Base-by-base conservation (phyloP, 1,284 basidiomycete genomes). In the Irpex sp. region DNA sequence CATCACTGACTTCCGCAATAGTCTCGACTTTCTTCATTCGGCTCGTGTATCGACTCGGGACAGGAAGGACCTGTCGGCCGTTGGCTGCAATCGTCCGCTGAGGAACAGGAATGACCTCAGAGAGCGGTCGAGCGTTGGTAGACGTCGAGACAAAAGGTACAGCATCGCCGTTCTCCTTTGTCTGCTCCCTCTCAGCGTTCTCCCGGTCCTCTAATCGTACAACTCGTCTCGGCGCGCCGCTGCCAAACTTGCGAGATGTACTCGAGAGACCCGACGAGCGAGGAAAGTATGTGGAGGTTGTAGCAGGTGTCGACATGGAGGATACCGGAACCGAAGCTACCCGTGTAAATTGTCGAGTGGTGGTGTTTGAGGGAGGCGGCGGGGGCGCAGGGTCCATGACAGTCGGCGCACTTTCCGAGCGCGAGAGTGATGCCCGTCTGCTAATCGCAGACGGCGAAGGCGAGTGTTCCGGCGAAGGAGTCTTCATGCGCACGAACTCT, bases 391-490 rank as follows among this genome's bases (percentile, higher is more conserved):
- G 21, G 63, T 66, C 59, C 59, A 67, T 54, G 58, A 67, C 60
- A 68, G 79, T 80, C 31, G 82, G 75, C 6, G 74, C 80, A 68
- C 85, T 89, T 71, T 91, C 88, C 54, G 89, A 88, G 34, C 86
- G 83, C 5, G 88, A 83, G 17, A 91, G 78, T 1, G 87, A 59
- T 17, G 61, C 55, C 11, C 36, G 11, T 54, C 61, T 57, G n/a
- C 19, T 54, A 9, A 48, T 37, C 17, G 15, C 34, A 26, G 19
- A 36, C 26, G 58, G 19, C 19, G 58, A 38, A 21, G 36, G 38
- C 51, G 34, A 48, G 15, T 31, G 57, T 9, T 21, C n/a, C 7
- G 61, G 61, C 11, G 61, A 62, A 13, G 61, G 57, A 1, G 26
- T 40, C 38, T 57, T 57, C 34, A 17, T 62, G 55, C 58, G 58